Evolutionary conservation across 345 rosid genomes (phyloP).

Genomic region (Viola odorata): DNA sequence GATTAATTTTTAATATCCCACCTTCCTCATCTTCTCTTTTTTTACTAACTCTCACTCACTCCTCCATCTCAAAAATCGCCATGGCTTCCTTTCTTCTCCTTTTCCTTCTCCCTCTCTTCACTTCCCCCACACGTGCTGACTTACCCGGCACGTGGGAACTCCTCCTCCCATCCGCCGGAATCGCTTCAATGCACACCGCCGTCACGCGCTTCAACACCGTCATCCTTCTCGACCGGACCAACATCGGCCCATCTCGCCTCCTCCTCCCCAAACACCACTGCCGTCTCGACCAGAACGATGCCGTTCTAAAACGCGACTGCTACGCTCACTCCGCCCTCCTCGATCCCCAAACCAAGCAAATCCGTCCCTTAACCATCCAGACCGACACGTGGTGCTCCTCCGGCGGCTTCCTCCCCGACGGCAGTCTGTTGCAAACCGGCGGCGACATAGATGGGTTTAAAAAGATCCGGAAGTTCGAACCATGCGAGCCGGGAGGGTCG

Average conservation of each 20-base stretch:
- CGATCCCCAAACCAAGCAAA: conserved; percentile 15
- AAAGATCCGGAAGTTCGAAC: conserved; percentile 25
- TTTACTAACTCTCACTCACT: too few species aligned
- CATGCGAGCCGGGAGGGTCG: conserved; percentile 14
- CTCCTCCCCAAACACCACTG: conserved; percentile 52
- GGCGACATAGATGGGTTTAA: conserved; percentile 22
- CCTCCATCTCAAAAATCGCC: neutral
- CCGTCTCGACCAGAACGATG: conserved; percentile 48
- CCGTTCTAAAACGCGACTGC: conserved; percentile 57
- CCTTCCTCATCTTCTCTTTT: too few species aligned
- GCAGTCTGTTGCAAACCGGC: conserved; percentile 23
- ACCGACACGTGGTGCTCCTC: conserved; percentile 35
- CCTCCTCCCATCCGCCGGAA: conserved; percentile 58
- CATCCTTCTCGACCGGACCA: conserved; percentile 74
- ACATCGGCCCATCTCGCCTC: conserved; percentile 74
- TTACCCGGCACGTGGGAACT: conserved; percentile 90
- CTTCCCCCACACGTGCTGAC: conserved; percentile 27
- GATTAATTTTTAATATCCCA: too few species aligned
- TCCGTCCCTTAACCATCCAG: conserved; percentile 22
- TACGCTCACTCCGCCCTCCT: conserved; percentile 42
- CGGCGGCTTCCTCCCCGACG: conserved; percentile 28
- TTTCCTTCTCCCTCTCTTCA: conserved; percentile 5
- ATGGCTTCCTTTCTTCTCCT: neutral
- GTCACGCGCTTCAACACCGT: conserved; percentile 96
- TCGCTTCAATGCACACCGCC: conserved; percentile 94